Base-by-base conservation (phyloP, 768 basidiomycete species). In the Dentipellis fragilis region DNA sequence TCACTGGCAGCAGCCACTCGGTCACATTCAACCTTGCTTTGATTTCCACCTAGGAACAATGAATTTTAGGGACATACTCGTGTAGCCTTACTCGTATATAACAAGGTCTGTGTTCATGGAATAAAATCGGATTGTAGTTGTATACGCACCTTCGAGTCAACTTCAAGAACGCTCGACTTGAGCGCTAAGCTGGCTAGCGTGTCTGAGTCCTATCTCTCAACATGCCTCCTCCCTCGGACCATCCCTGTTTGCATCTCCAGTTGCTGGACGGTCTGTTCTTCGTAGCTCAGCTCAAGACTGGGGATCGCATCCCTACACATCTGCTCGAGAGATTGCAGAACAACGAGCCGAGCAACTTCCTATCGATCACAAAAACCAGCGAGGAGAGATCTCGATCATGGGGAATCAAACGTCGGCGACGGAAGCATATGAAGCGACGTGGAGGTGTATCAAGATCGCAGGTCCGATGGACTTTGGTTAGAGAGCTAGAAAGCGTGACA, bases 361-460 rank as follows among this genome's bases (percentile, higher is more conserved):
- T 83, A 54, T 83, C 80, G 1, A 67, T 85, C 38, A 84, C 83
- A 23, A 70, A 78, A 49, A 85, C 83, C 6, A 62, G 62, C 7
- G 81, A 85, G 35, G 84, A 87, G 84, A 87, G 62, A 69, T 82
- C 2, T 85, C 84, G 2, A 62, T 86, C 52, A 78, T 81, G n/a
- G 75, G 76, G 14, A 29, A 6, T 6, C 29, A 29, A 29, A 29
- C 29, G 29, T 70, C 78, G 63, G 63, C 66, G 21, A 68, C 70
- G 12, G 61, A 70, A 12, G 67, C 58, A 52, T 70, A 75, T 5
- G 21, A 48, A 19, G 51, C 35, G 2, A n/a, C 40, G 10, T 50
- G 51, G 56, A 14, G 23, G 17, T 54, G 52, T 17, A 46, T 57
- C 16, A 36, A 52, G 29, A 48, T 42, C 29, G 46, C 21, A 4